phyloP scores from a whole-genome alignment of 257 asterid species.

The Oldenlandia corymbosa region DNA sequence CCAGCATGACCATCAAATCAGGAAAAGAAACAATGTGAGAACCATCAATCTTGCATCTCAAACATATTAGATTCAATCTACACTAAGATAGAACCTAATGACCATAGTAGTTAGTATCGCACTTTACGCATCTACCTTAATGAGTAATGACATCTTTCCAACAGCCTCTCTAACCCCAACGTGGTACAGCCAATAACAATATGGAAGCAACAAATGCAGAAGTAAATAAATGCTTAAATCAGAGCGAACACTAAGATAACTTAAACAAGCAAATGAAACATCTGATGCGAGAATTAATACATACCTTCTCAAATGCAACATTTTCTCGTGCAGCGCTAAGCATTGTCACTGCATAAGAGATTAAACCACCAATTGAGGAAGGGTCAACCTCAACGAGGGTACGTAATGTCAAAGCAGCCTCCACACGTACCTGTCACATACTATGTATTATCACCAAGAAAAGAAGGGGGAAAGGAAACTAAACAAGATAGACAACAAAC shows the following conservation, averaged over 20 bases:
- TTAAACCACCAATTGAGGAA: constrained; percentile 89
- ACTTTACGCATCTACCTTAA: too few species aligned
- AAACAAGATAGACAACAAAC: too few species aligned
- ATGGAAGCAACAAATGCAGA: neutral
- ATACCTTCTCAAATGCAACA: constrained; percentile 82
- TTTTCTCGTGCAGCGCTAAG: constrained; percentile 83
- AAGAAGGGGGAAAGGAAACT: constrained; percentile 5
- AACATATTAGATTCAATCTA: neutral
- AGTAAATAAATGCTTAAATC: too few species aligned
- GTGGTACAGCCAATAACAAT: neutral
- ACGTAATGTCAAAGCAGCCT: constrained; percentile 95
- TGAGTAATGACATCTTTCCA: neutral
- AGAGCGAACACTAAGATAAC: neutral
- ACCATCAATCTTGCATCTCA: neutral
- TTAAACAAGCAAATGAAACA: constrained; percentile 4
- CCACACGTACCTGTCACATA: constrained; percentile 75
- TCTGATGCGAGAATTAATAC: neutral
- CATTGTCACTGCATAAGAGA: constrained; percentile 90
- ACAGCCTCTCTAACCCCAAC: neutral
- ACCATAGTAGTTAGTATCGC: too few species aligned
- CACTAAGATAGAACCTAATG: neutral
- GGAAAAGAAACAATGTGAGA: neutral
- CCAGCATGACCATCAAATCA: neutral
- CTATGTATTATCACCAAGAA: constrained; percentile 19
- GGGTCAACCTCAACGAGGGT: constrained; percentile 96